Base-by-base conservation (phyloP, 805 yeast species). In the Teunomyces gatunensis region DNA sequence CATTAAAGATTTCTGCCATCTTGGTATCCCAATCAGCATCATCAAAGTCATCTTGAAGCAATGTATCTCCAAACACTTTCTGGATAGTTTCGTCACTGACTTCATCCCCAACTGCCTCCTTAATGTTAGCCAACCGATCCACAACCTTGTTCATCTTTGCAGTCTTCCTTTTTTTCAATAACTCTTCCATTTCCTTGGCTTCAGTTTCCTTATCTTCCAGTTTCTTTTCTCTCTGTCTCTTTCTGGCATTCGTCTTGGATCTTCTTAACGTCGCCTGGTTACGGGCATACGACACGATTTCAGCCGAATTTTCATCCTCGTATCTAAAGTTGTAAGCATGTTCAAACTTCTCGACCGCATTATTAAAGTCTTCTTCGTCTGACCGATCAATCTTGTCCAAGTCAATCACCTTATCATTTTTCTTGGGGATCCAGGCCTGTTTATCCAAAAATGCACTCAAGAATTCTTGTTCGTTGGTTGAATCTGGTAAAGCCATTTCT, bases 201-300 rank as follows among this genome's bases (percentile, higher is more conserved):
- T 78, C 83, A 53, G 75, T 69, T 37, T 65, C 69, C 47, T 76
- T 79, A 42, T 69, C 75, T 39, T 81, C 85, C 42, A 72, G 78
- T 65, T 83, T 81, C 61, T 77, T 79, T 39, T 88, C 89, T 72
- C 98, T 83, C 66, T 84, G 85, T 66, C 84, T 82, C 73, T 89
- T 89, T 57, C 99, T 81, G 10, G 86, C 66, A 55, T 84, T 81
- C 50, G 83, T 77, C 44, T 82, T 83, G 17, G 85, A 82, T 62
- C 99, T 78, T 71, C 99, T 84, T 61, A 90, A 76, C 0, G 98
- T 89, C 20, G 94, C 96, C 67, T 90, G 97, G 37, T 75, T 85
- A 79, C 99, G 89, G 2, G 98, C 97, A 71, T 92, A 94, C 13
- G 96, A 85, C 15, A 91, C 85, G 65, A 94, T 88, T 59, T 92